Evolutionary conservation across 805 yeast species (phyloP).

Genomic region (Jamesozyma gamospora): DNA sequence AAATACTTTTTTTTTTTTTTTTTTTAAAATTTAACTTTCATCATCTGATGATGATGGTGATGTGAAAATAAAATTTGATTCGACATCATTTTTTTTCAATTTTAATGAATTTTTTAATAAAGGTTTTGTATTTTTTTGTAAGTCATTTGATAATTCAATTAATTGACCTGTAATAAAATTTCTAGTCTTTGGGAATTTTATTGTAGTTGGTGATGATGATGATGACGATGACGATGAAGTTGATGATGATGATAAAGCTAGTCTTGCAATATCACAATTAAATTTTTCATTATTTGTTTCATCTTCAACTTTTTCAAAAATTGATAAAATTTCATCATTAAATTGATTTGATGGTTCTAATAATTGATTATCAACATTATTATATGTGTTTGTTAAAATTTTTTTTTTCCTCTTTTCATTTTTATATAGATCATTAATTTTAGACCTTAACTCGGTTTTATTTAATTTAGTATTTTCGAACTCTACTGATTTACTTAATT

Average conservation of each 20-base stretch:
- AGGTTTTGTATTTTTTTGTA: background rate
- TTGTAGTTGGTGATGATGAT: background rate
- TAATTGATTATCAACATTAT: background rate
- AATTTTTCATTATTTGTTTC: too few species aligned
- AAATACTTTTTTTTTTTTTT: background rate
- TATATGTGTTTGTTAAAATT: too few species aligned
- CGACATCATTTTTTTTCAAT: background rate
- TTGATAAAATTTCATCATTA: background rate
- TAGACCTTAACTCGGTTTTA: background rate
- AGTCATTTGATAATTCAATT: background rate
- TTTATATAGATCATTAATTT: too few species aligned
- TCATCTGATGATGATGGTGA: background rate
- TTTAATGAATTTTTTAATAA: background rate
- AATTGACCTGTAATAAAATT: slow-evolving; percentile 3
- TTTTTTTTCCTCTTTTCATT: too few species aligned
- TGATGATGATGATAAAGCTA: background rate
- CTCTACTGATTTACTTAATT: background rate
- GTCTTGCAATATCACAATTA: background rate
- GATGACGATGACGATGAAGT: background rate
- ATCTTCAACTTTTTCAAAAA: too few species aligned
- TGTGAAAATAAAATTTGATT: background rate
- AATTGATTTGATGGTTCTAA: too few species aligned
- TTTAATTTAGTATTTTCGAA: background rate
- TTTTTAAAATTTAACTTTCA: background rate
- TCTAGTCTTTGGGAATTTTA: slow-evolving; percentile 1